phyloP scores from a whole-genome alignment of 2,329 filamentous ascomycete genomes.

The Geosmithia morbida region DNA sequence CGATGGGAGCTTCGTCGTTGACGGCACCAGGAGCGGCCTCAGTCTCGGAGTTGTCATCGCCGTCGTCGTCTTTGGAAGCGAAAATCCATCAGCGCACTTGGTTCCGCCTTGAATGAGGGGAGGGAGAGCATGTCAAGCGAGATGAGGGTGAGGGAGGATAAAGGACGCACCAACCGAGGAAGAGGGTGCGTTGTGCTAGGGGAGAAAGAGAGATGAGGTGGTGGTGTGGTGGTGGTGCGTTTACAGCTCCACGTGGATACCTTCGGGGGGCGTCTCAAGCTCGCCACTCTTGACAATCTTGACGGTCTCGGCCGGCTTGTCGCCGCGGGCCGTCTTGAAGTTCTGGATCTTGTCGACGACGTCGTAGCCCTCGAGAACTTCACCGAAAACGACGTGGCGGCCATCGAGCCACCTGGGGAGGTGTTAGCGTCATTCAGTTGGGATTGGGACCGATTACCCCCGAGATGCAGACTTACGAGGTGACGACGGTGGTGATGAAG shows the following conservation, averaged over 20 bases:
- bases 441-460: not conserved
- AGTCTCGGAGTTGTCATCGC: not conserved
- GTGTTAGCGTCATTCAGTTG: conserved; percentile 1
- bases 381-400: conserved; percentile 76
- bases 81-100: conserved; percentile 18
- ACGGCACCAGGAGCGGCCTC: not conserved
- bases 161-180: not conserved
- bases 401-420: conserved; percentile 60
- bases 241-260: conserved; percentile 86
- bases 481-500: conserved; percentile 78
- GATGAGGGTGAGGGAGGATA: conserved; percentile 5
- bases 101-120: conserved; percentile 4
- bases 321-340: conserved; percentile 45
- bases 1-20: not conserved
- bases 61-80: not conserved
- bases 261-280: conserved; percentile 72
- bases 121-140: conserved; percentile 9
- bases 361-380: conserved; percentile 77
- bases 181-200: not conserved
- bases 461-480: conserved; percentile 37
- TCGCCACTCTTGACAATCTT: conserved; percentile 78
- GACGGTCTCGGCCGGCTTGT: conserved; percentile 55
- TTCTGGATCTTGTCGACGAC: conserved; percentile 69
- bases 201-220: not conserved
- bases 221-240: conserved; percentile 6